Evolutionary conservation across 805 yeast genomes (phyloP).

Genomic region (Yamadazyma sp.): DNA sequence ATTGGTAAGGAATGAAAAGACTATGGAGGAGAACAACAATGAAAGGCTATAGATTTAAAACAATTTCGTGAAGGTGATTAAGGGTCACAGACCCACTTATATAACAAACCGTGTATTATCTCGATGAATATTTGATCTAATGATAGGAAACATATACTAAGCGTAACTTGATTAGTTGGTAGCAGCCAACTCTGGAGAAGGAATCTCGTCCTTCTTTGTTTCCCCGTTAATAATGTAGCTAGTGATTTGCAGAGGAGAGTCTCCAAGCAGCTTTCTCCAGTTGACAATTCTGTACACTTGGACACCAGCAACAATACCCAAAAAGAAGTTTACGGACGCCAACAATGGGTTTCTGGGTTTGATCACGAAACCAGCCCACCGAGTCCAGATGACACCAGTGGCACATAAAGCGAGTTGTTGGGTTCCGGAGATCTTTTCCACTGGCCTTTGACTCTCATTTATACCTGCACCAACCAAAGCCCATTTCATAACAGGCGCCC

Average conservation of each 20-base stretch:
- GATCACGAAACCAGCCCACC: slow-evolving; percentile 92
- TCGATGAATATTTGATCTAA: too few species aligned
- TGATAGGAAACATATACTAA: too few species aligned
- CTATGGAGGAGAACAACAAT: too few species aligned
- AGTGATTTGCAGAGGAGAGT: slow-evolving; percentile 53
- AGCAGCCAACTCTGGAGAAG: slow-evolving; percentile 13
- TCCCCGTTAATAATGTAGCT: slow-evolving; percentile 58
- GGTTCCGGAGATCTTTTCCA: slow-evolving; percentile 85
- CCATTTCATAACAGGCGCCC: slow-evolving; percentile 80
- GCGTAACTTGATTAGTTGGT: too few species aligned
- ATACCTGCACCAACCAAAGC: slow-evolving; percentile 88
- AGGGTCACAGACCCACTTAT: too few species aligned
- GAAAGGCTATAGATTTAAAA: too few species aligned
- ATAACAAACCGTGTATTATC: too few species aligned
- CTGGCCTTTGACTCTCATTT: slow-evolving; percentile 85
- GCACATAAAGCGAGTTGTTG: slow-evolving; percentile 84
- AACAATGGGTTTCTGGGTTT: slow-evolving; percentile 81
- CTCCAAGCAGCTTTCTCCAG: slow-evolving; percentile 68
- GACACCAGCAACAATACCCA: slow-evolving; percentile 84
- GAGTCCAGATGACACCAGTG: slow-evolving; percentile 95
- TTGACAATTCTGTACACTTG: slow-evolving; percentile 72
- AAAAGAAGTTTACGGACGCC: slow-evolving; percentile 92
- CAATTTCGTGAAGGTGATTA: too few species aligned
- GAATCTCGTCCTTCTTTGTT: slow-evolving; percentile 10
- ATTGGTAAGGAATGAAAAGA: too few species aligned